Evolutionary conservation across 2,329 filamentous ascomycete species (phyloP).

Genomic region (Phaeosphaeriaceae sp.): DNA sequence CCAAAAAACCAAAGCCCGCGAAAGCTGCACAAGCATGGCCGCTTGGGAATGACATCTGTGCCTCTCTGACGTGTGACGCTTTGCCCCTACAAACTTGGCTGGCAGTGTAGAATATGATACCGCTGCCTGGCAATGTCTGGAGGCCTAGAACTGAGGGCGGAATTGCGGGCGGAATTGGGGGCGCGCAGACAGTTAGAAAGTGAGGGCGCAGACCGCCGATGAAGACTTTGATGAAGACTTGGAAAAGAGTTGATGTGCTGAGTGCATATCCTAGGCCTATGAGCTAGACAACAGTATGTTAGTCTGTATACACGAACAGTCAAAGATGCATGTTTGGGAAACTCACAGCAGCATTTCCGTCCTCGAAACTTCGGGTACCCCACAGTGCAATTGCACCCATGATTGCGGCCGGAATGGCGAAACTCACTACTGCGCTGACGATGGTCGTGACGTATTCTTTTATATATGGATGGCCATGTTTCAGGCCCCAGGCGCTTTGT

Average conservation of each 20-base stretch:
- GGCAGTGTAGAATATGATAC: constrained; percentile 18
- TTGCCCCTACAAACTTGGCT: constrained; percentile 22
- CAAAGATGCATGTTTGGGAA: background rate
- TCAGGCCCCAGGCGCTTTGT: constrained; percentile 43
- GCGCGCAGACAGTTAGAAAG: constrained; percentile 37
- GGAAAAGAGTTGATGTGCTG: constrained; percentile 33
- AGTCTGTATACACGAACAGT: background rate
- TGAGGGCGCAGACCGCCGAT: constrained; percentile 45
- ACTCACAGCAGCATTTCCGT: constrained; percentile 65
- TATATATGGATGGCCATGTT: constrained; percentile 71
- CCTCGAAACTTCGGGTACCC: constrained; percentile 55
- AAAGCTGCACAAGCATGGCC: constrained; percentile 41
- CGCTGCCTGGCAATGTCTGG: background rate
- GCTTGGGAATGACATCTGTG: constrained; percentile 39
- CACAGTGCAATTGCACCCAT: constrained; percentile 67
- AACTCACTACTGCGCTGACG: constrained; percentile 67
- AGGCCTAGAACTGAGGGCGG: background rate
- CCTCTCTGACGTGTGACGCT: constrained; percentile 23
- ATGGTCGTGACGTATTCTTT: constrained; percentile 73
- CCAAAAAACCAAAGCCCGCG: constrained; percentile 39
- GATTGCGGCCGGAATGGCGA: constrained; percentile 66
- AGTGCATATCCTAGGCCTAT: constrained; percentile 41
- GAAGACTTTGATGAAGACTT: constrained; percentile 39
- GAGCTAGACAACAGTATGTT: constrained; percentile 19
- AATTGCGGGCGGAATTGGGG: constrained; percentile 5